Evolutionary conservation across 2,329 filamentous ascomycete genomes (phyloP), one percentile per base, ranked within the genome.

Genomic region (Monascus ruber): DNA sequence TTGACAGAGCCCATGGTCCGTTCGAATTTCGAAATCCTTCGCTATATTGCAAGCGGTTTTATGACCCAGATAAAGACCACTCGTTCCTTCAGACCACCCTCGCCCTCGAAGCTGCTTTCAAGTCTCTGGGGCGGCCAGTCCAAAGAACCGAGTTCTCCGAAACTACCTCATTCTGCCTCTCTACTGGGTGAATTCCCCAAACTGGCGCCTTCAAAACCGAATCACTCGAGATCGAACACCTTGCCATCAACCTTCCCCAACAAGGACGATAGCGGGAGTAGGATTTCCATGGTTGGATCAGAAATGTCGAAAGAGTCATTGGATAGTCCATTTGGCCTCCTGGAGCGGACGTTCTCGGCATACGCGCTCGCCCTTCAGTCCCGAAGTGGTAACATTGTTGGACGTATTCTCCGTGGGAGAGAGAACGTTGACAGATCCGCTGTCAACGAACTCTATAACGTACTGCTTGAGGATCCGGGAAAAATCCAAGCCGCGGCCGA

Each of bases 371-470:
- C 84, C 31, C 68, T 95, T 27, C 85, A 91, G 53, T 81, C 82
- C 31, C 79, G 87, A 33, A 93, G 89, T 57, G 88, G 88, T 27
- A 86, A 87, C 52, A 85, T 94, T 42, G 75, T 93, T 11, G 87
- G 84, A 11, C 79, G 82, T 27, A 79, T 77, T 25, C 68, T 95
- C 27, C 74, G 87, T 36, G 81, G 77, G 47, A 75, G 88, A 42
- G 69, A 72, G 7, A 63, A 67, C 26, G 84, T 81, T 2, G 85
- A 94, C 54, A 83, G 88, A 53, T 72, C 89, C 5, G 70, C 76
- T 1, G 83, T 94, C 48, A 94, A 94, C 52, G 86, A 94, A 50
- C 69, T 95, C 1, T 95, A 94, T 64, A 94, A 94, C 55, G 76
- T 79, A 28, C 72, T 95, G 9, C 78, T 94, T 11, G 87, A 94